A percentile compares a stretch with the other conserved stretches of the same genome.
Evolutionary conservation across 345 rosid genomes (phyloP).

Genomic region (Sonneratia caseolaris): DNA sequence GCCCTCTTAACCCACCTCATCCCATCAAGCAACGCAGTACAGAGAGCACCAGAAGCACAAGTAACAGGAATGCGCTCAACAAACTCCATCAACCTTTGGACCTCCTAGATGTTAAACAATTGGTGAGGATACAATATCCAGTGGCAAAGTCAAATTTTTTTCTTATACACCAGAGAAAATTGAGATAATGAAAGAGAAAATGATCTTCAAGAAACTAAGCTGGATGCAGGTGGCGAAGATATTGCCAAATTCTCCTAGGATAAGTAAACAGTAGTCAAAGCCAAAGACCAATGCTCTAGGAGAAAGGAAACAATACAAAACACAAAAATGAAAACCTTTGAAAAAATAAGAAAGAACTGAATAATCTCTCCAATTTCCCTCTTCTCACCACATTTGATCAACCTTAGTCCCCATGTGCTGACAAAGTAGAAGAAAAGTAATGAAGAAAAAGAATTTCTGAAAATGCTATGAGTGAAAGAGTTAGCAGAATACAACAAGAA

Average conservation of each 20-base stretch:
- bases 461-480: neutral
- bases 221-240: neutral
- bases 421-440: neutral
- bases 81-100: constrained; percentile 32
- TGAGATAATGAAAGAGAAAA: neutral
- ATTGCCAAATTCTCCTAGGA: neutral
- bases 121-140: constrained; percentile 6
- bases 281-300: neutral
- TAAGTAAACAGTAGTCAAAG: neutral
- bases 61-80: constrained; percentile 20
- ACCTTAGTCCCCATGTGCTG: neutral
- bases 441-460: neutral
- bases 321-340: neutral
- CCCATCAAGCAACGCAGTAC: constrained; percentile 28
- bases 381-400: neutral
- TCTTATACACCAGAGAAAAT: neutral
- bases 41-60: constrained; percentile 18
- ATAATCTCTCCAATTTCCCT: neutral
- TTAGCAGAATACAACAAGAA: neutral
- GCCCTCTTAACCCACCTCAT: constrained; percentile 51
- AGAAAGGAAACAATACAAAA: neutral
- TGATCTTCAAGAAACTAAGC: neutral
- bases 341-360: neutral
- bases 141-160: constrained; percentile 1
- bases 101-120: constrained; percentile 35